Evolutionary conservation across 202 grass and related monocot genomes (phyloP).

Genomic region (Schoenoplectus tabernaemontani): DNA sequence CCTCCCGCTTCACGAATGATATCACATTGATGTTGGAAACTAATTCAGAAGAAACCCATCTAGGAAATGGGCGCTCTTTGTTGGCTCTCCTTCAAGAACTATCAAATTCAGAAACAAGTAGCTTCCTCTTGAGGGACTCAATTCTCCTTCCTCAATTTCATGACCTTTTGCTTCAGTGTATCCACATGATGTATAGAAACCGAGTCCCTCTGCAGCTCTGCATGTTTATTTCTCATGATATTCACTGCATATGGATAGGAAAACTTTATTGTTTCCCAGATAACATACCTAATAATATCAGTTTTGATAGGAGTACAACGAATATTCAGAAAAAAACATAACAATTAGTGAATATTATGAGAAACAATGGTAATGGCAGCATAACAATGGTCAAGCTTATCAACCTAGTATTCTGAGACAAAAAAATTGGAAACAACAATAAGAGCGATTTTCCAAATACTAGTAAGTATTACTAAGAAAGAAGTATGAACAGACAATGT

Average conservation of each 20-base stretch:
- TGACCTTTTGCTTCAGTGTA: slow-evolving; percentile 71
- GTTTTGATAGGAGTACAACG: background rate
- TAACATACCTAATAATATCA: background rate
- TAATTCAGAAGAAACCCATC: background rate
- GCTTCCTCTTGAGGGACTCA: slow-evolving; percentile 65
- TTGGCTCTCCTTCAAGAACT: slow-evolving; percentile 18
- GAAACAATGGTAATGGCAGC: too few species aligned
- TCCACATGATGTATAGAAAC: slow-evolving; percentile 57
- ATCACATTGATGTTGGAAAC: background rate
- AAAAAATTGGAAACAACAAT: background rate
- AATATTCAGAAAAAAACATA: background rate
- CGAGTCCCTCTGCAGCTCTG: slow-evolving; percentile 65
- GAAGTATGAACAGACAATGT: background rate
- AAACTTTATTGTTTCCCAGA: background rate
- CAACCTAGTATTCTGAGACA: background rate
- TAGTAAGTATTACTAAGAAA: background rate
- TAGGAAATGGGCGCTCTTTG: background rate
- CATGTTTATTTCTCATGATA: slow-evolving; percentile 47
- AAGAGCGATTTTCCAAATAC: background rate
- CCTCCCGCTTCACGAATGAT: background rate
- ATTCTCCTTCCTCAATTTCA: slow-evolving; percentile 78
- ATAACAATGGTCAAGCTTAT: background rate
- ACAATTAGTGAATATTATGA: background rate
- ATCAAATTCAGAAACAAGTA: slow-evolving; percentile 41
- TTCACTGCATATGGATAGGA: slow-evolving; percentile 37